Evolutionary conservation across 768 basidiomycete genomes (phyloP).

Genomic region (Suillus americanus): DNA sequence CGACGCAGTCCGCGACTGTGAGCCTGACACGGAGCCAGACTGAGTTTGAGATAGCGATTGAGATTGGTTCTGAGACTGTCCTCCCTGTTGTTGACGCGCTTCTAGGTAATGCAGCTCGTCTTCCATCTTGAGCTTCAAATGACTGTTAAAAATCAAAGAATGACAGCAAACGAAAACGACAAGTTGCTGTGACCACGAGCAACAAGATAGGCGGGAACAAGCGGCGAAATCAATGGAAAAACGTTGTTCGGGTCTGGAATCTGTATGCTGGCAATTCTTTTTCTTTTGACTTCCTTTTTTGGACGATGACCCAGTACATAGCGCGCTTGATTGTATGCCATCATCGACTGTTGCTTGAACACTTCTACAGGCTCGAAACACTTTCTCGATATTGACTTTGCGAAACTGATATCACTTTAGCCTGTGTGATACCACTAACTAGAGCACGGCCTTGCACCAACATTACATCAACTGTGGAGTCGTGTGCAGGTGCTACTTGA

Average conservation of each 20-base stretch:
- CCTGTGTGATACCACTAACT: background rate
- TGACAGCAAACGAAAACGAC: background rate
- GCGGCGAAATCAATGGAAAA: constrained; percentile 6
- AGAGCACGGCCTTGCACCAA: background rate
- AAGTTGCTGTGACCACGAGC: constrained; percentile 3
- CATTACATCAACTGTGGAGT: background rate
- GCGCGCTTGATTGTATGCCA: background rate
- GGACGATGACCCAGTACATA: background rate
- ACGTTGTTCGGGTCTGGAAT: constrained; percentile 6
- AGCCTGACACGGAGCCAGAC: constrained; percentile 9
- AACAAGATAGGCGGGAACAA: constrained; percentile 2
- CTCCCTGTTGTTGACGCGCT: constrained; percentile 10
- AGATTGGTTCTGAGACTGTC: constrained; percentile 6
- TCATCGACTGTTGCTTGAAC: background rate
- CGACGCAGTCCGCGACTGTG: constrained; percentile 11
- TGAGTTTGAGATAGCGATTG: constrained; percentile 11
- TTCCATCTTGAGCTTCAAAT: background rate
- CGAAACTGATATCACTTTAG: background rate
- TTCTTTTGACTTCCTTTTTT: constrained; percentile 8
- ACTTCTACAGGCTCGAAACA: background rate
- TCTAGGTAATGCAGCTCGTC: background rate
- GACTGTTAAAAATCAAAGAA: constrained; percentile 1
- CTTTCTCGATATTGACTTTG: background rate
- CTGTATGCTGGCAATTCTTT: background rate
- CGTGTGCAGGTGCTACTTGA: background rate